A percentile compares a stretch with the other conserved stretches of the same genome.
These are phyloP conservation scores for Dothiorella sarmentorum DNA, from an alignment of 2,329 filamentous ascomycete species.

Conservation along the genomic window DNA sequence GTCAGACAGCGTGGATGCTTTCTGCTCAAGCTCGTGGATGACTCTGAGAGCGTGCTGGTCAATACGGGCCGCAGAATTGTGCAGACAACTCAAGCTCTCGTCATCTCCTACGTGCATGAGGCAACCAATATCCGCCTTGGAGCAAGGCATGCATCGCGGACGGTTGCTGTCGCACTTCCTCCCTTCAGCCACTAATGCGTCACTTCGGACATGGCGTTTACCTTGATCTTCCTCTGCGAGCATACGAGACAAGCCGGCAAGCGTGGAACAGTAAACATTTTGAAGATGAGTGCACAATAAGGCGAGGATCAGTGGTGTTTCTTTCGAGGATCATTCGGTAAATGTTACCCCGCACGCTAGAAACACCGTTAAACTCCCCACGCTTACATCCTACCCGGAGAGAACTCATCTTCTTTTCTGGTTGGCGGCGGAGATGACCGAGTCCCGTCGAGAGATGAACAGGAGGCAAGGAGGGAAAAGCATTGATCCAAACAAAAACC, in stretches of 20 bases:
- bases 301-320: too few relatives aligned
- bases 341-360: too few relatives aligned
- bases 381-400: too few relatives aligned
- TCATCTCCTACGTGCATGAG: neutral
- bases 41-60: neutral
- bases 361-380: too few relatives aligned
- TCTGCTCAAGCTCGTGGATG: neutral
- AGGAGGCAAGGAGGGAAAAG: too few relatives aligned
- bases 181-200: neutral
- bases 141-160: neutral
- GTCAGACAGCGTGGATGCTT: neutral
- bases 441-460: too few relatives aligned
- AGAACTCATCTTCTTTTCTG: too few relatives aligned
- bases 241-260: neutral
- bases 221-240: conserved; percentile 1
- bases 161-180: neutral
- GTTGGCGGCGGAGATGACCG: too few relatives aligned
- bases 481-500: too few relatives aligned
- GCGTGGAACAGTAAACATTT: neutral
- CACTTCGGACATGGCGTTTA: neutral
- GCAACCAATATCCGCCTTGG: neutral
- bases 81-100: neutral
- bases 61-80: neutral
- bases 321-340: too few relatives aligned
- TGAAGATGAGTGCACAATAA: too few relatives aligned